These are phyloP conservation scores for Cordyceps fumosorosea DNA, from an alignment of 2,329 filamentous ascomycete genomes.

Conservation along the genomic window DNA sequence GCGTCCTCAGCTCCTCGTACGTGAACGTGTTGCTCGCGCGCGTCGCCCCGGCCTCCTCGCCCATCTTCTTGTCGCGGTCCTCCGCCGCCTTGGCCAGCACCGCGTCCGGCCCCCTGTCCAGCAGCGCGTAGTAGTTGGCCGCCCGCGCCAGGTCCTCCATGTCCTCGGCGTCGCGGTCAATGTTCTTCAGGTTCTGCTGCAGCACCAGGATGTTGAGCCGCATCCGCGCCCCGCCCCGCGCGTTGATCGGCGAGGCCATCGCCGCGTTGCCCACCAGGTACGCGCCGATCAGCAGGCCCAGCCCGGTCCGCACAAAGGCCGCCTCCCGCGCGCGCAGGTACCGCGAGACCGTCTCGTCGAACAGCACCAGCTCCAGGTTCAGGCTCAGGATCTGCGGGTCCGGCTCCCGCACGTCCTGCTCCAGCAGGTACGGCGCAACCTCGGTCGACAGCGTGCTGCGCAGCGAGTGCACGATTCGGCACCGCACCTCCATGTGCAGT, in stretches of 20 bases:
- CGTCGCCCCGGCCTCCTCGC: slow-evolving; percentile 19
- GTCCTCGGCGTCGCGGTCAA: slow-evolving; percentile 38
- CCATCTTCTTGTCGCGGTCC: slow-evolving; percentile 30
- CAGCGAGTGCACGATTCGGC: slow-evolving; percentile 77
- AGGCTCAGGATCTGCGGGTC: slow-evolving; percentile 76
- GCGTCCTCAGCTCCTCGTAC: slow-evolving; percentile 59
- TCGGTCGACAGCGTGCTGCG: slow-evolving; percentile 53
- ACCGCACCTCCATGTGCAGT: slow-evolving; percentile 81
- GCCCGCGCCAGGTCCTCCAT: slow-evolving; percentile 58
- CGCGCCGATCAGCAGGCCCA: slow-evolving; percentile 71
- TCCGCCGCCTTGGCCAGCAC: slow-evolving; percentile 58
- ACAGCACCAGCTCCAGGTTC: slow-evolving; percentile 76
- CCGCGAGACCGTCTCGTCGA: slow-evolving; percentile 72
- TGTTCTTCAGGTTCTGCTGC: slow-evolving; percentile 93
- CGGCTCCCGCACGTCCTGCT: slow-evolving; percentile 69
- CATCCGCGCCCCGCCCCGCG: slow-evolving; percentile 76
- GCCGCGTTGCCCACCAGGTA: slow-evolving; percentile 68
- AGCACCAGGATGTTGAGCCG: slow-evolving; percentile 90
- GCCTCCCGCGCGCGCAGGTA: slow-evolving; percentile 68
- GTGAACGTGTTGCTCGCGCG: slow-evolving; percentile 41
- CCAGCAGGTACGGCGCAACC: slow-evolving; percentile 56
- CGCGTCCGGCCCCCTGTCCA: slow-evolving; percentile 56
- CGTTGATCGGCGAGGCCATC: slow-evolving; percentile 76
- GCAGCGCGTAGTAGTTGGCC: slow-evolving; percentile 63
- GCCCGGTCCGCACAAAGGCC: slow-evolving; percentile 67